phyloP scores from a whole-genome alignment of 805 yeast species.

The Saccharomycopsis olivae region DNA sequence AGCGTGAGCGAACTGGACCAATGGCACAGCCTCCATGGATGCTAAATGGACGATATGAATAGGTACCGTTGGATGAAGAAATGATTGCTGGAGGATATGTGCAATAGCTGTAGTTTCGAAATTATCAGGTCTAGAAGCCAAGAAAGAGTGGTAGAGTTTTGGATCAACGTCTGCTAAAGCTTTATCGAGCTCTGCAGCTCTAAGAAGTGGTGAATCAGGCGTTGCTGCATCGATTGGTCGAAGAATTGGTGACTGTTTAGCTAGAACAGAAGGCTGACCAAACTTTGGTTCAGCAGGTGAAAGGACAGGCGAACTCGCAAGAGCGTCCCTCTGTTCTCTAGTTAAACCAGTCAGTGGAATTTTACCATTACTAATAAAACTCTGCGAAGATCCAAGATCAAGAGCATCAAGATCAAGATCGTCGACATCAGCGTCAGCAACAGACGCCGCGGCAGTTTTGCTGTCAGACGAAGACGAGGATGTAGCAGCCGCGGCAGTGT shows the following conservation, averaged over 20 bases:
- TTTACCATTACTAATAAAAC: constrained; percentile 10
- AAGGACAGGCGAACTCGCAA: constrained; percentile 44
- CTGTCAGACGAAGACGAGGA: not conserved
- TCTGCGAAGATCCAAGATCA: constrained; percentile 13
- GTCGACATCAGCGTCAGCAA: constrained; percentile 19
- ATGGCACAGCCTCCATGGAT: constrained; percentile 72
- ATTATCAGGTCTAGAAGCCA: constrained; percentile 80
- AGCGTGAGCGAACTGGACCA: constrained; percentile 49
- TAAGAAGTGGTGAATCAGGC: constrained; percentile 31
- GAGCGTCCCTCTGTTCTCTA: constrained; percentile 39
- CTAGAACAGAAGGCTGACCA: constrained; percentile 28
- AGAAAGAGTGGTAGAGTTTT: constrained; percentile 55
- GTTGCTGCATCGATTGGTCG: constrained; percentile 11
- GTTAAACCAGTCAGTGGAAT: constrained; percentile 24
- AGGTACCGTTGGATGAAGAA: constrained; percentile 46
- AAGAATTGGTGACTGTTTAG: constrained; percentile 17
- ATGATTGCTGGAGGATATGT: constrained; percentile 41
- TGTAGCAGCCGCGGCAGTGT: not conserved
- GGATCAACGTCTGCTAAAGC: constrained; percentile 44
- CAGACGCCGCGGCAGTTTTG: not conserved
- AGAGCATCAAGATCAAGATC: constrained; percentile 20
- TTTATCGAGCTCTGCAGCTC: constrained; percentile 33
- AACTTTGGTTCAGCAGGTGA: constrained; percentile 50
- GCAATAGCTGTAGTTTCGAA: constrained; percentile 81
- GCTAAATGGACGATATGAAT: constrained; percentile 89